Evolutionary conservation across 78 protist genomes (phyloP), one percentile per base, ranked within the genome.

Genomic region (Chrysochromulina tobinii): DNA sequence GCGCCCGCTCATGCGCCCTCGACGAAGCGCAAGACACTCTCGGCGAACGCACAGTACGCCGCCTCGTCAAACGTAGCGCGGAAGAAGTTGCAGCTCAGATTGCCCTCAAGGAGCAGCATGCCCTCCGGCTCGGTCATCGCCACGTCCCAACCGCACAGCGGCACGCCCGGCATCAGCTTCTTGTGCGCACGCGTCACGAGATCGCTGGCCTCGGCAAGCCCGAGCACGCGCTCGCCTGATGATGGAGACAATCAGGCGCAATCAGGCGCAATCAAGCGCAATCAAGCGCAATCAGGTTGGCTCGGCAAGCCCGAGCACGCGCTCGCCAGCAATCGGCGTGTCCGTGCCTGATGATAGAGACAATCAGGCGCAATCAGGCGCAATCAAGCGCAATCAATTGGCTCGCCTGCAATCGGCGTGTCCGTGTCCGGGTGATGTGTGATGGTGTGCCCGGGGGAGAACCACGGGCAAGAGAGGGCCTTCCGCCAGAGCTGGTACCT

Each of bases 131-230:
- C 53, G 38, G 91, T 57, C 27, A 89, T 48, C 0, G 91, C 91
- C n/a, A 89, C 91, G 75, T 89, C 91, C 91, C 91, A 89, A 6
- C 91, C 91, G 9, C 67, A 57, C 9, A 73, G 79, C 3, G 91
- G 91, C 27, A 89, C 91, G 21, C 50, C 55, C 23, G 91, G 91
- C 61, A n/a, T 11, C 61, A 89, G 68, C 15, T 12, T 55, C 2
- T 2, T 17, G 69, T 89, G 91, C 72, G 91, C 91, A 51, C 14
- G 68, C 23, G 3, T 1, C 20, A 79, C 68, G 12, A 89, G 25
- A 55, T 2, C 8, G 11, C 12, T 7, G 38, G 48, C 27, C 53
- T 2, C 1, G 67, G 4, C 25, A 54, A 73, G 3, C 20, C 21
- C 38, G 3, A 55, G 58, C 3, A 89, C 5, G 57, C 53, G 7